A percentile compares a stretch with the other conserved stretches of the same genome.
Conservation (phyloP, 2,329 filamentous ascomycete genomes). For the Colletotrichum sublineola region DNA sequence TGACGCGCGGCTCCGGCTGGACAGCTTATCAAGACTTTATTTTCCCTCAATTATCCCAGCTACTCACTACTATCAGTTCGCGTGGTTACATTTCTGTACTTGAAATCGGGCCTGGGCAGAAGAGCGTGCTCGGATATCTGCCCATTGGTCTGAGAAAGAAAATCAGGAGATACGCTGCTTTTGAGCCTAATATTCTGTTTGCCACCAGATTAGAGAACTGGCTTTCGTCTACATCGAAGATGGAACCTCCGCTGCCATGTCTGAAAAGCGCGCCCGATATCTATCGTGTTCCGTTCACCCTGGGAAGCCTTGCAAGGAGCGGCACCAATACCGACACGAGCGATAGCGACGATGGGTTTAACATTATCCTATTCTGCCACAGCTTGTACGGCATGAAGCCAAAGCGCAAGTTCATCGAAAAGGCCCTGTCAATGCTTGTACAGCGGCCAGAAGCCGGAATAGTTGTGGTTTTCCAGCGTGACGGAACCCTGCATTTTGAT, state of each 20-base stretch:
- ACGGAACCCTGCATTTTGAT: conserved; percentile 57
- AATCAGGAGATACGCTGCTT: conserved; percentile 65
- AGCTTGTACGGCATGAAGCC: conserved; percentile 73
- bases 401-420: conserved; percentile 60
- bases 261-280: conserved; percentile 57
- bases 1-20: conserved; percentile 54
- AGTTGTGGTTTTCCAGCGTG: conserved; percentile 69
- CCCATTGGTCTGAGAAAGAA: conserved; percentile 57
- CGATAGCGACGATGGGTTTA: conserved; percentile 56
- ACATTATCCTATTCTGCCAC: conserved; percentile 73
- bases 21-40: conserved; percentile 64
- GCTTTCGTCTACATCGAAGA: conserved; percentile 50
- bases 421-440: conserved; percentile 62
- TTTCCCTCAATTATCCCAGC: conserved; percentile 60
- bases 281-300: conserved; percentile 54
- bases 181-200: conserved; percentile 65
- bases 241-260: conserved; percentile 55
- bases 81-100: conserved; percentile 63
- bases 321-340: conserved; percentile 36
- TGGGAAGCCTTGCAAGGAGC: conserved; percentile 46
- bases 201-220: conserved; percentile 58
- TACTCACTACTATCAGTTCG: conserved; percentile 57
- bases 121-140: conserved; percentile 65
- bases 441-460: conserved; percentile 55
- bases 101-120: conserved; percentile 71